Evolutionary conservation across 768 basidiomycete genomes (phyloP).

Genomic region (Naganishia vaughanmartiniae): DNA sequence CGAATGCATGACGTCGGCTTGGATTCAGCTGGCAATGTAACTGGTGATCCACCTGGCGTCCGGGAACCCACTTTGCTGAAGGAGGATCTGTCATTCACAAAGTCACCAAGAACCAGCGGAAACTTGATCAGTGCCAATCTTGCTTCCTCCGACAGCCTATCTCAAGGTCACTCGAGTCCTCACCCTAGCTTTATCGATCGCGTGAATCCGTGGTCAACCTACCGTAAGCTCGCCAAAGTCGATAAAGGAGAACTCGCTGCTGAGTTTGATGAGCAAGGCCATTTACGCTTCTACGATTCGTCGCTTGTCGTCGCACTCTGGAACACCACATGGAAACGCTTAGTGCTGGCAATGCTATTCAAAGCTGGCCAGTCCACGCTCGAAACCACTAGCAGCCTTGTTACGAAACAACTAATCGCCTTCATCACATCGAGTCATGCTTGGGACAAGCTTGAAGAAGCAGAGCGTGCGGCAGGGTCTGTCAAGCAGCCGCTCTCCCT

Average conservation of each 20-base stretch:
- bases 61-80: too few species aligned
- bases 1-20: background rate
- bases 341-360: background rate
- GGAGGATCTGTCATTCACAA: too few species aligned
- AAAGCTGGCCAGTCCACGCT: background rate
- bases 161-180: background rate
- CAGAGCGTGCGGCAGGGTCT: background rate
- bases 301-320: background rate
- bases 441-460: constrained; percentile 53
- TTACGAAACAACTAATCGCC: constrained; percentile 62
- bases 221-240: background rate
- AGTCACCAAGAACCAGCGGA: too few species aligned
- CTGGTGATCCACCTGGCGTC: too few species aligned
- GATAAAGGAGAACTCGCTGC: background rate
- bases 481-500: constrained; percentile 55
- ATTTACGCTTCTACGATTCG: constrained; percentile 4
- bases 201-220: background rate
- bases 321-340: background rate
- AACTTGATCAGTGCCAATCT: background rate
- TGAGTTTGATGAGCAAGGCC: background rate
- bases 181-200: background rate
- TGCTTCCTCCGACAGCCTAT: background rate
- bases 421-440: constrained; percentile 61
- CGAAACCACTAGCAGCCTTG: constrained; percentile 21
- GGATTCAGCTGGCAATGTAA: background rate